Conservation (phyloP, 2,329 filamentous ascomycete species). For the Penicillium aurantiogriseum region DNA sequence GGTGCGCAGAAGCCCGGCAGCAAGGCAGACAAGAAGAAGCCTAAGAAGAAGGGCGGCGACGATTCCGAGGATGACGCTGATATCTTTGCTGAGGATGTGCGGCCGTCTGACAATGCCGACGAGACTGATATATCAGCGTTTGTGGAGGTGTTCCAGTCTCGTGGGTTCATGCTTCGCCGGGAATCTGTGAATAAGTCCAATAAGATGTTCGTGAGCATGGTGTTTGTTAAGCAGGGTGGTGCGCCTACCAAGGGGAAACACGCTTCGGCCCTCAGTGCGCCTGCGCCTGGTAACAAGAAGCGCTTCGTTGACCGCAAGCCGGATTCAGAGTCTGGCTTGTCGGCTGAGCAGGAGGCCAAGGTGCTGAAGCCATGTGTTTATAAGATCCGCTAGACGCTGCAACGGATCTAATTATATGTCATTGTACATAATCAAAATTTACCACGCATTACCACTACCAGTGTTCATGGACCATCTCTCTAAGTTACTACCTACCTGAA, state of each 20-base stretch:
- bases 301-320: slow-evolving; percentile 57
- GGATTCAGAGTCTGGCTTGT: slow-evolving; percentile 54
- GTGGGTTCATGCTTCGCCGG: slow-evolving; percentile 82
- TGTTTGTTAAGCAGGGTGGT: slow-evolving; percentile 77
- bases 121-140: slow-evolving; percentile 88
- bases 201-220: slow-evolving; percentile 98
- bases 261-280: slow-evolving; percentile 35
- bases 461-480: neutral
- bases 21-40: slow-evolving; percentile 45
- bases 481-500: neutral
- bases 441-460: neutral
- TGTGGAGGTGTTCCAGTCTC: slow-evolving; percentile 72
- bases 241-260: slow-evolving; percentile 74
- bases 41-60: slow-evolving; percentile 49
- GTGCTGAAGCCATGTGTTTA: slow-evolving; percentile 95
- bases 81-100: slow-evolving; percentile 50
- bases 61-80: slow-evolving; percentile 51
- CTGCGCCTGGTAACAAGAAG: slow-evolving; percentile 40
- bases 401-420: neutral
- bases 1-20: slow-evolving; percentile 40
- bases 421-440: slow-evolving; percentile 1
- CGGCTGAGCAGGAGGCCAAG: slow-evolving; percentile 61
- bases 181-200: slow-evolving; percentile 76
- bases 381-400: slow-evolving; percentile 67
- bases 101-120: slow-evolving; percentile 57